Evolutionary conservation across 306 rosid species (phyloP), one percentile per base, ranked within the genome.

Genomic region (Dalbergia cochinchinensis): DNA sequence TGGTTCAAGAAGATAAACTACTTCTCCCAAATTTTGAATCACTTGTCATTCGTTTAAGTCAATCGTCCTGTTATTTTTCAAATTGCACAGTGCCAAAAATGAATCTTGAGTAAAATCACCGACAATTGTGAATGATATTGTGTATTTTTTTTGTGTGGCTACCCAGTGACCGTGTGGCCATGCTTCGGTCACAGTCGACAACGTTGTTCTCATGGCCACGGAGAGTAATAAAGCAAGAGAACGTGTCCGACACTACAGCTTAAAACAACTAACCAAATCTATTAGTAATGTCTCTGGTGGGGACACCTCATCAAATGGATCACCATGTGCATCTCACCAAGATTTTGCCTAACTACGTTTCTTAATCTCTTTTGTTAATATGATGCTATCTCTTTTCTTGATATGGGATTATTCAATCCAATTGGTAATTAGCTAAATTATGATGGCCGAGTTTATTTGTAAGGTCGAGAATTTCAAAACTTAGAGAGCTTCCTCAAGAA

Each of bases 221-320:
- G 48, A 15, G 35, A 19, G 11, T 64, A 15, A 50, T 54, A 65
- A 79, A 16, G 34, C 35, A 31, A 74, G 60, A 69, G 64, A 51
- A 47, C 34, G 76, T 4, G 62, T 62, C 82, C 64, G 78, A 47
- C 83, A 66, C 39, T 16, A 39, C 68, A 50, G 82, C 68, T 71
- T 67, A 69, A 66, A 83, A 75, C 61, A 83, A 67, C 79, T 37
- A 50, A 66, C 87, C 81, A 82, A 80, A 86, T 71, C 79, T 79
- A 51, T 7, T 37, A 63, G 74, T 9, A 18, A 61, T 83, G 74
- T 69, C 77, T 57, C 2, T 73, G 51, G 74, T 82, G 71, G 87
- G 85, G 86, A 73, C 89, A 80, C 41, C 47, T 45, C 59, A 59
- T 33, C 55, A 54, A 80, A 37, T 31, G 22, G 10, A 35, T 53